phyloP scores from a whole-genome alignment of 2,329 filamentous ascomycete genomes.

The Pseudocercospora fijiensis region DNA sequence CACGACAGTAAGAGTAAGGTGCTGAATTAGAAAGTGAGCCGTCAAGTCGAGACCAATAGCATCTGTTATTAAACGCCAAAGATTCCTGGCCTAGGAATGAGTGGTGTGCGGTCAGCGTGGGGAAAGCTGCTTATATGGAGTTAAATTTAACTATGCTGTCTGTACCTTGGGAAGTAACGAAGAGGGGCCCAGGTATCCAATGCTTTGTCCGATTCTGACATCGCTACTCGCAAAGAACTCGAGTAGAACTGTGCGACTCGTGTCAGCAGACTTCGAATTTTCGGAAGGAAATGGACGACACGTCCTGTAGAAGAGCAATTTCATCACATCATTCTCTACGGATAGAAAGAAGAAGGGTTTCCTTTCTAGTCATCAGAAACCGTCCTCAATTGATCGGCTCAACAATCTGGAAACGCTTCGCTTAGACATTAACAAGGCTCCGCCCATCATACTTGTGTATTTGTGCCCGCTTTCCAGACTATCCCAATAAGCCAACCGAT shows the following conservation, averaged over 20 bases:
- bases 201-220: not conserved
- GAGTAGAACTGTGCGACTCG: not conserved
- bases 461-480: not conserved
- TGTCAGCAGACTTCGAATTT: not conserved
- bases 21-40: not conserved
- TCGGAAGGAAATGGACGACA: not conserved
- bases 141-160: too few species aligned
- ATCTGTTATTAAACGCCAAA: not conserved
- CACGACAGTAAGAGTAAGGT: not conserved
- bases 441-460: not conserved
- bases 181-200: too few species aligned
- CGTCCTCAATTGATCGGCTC: not conserved
- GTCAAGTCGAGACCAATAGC: not conserved
- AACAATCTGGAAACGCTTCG: not conserved
- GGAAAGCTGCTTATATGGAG: not conserved
- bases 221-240: not conserved
- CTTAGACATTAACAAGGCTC: slow-evolving; percentile 1
- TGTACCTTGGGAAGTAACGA: too few species aligned
- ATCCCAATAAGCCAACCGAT: not conserved
- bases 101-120: not conserved
- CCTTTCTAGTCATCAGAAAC: not conserved
- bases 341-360: not conserved
- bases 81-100: not conserved
- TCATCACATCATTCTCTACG: slow-evolving; percentile 14
- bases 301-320: not conserved